Evolutionary conservation across 768 basidiomycete species (phyloP).

Genomic region (Kwoniella newhampshirensis): DNA sequence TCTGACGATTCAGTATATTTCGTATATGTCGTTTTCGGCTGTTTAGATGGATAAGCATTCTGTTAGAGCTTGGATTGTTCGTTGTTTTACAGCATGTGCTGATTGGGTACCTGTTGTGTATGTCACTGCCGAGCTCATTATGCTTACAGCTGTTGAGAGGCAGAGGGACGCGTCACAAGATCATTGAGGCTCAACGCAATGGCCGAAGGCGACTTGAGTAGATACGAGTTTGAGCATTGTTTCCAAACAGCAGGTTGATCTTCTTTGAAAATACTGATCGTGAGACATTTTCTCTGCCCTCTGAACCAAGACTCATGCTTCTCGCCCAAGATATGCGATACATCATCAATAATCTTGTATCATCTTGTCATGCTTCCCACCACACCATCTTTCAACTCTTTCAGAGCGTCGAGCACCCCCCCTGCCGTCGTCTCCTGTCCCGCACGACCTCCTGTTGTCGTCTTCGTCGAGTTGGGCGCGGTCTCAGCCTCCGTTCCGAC

Average conservation of each 20-base stretch:
- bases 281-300: too few relatives aligned
- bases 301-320: too few relatives aligned
- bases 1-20: neutral
- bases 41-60: neutral
- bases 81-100: neutral
- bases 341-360: neutral
- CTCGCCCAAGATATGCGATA: constrained; percentile 8
- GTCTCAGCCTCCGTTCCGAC: too few relatives aligned
- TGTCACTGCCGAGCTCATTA: too few relatives aligned
- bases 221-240: too few relatives aligned
- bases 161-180: too few relatives aligned
- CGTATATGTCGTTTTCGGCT: neutral
- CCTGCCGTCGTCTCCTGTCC: constrained; percentile 3
- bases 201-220: too few relatives aligned
- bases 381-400: neutral
- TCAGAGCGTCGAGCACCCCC: constrained; percentile 13
- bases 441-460: neutral
- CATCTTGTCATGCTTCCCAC: neutral
- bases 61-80: neutral
- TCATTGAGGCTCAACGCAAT: too few relatives aligned
- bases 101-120: neutral
- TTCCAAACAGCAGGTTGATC: too few relatives aligned
- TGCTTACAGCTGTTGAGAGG: too few relatives aligned
- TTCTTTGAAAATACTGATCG: too few relatives aligned
- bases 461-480: too few relatives aligned